These are phyloP conservation scores for Scheffersomyces quercinus DNA, from an alignment of 1,139 yeast genomes.

Conservation along the genomic window DNA sequence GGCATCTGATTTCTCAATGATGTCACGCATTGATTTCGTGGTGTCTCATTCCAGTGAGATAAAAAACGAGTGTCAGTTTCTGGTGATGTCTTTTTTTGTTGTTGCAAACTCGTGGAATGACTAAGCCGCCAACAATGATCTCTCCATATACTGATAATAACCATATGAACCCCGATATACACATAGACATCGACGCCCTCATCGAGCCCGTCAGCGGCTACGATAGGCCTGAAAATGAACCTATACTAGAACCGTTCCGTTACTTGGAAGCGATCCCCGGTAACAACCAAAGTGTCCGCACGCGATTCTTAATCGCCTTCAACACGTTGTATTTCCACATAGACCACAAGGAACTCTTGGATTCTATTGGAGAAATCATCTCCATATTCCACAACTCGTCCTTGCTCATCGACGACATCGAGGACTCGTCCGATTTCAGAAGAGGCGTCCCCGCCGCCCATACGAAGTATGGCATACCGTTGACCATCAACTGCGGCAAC, in stretches of 20 bases:
- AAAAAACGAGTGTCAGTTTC: too few relatives aligned
- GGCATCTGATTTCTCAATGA: too few relatives aligned
- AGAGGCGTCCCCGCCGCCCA: constrained; percentile 83
- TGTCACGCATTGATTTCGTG: too few relatives aligned
- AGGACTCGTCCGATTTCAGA: constrained; percentile 68
- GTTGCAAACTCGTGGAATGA: not conserved
- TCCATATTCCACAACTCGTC: constrained; percentile 16
- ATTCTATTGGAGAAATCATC: constrained; percentile 11
- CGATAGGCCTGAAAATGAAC: not conserved
- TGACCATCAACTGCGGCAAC: constrained; percentile 80
- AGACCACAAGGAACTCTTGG: constrained; percentile 4
- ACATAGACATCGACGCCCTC: constrained; percentile 1
- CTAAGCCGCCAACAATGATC: not conserved
- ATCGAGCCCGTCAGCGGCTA: not conserved
- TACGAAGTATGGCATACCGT: constrained; percentile 69
- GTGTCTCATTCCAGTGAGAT: too few relatives aligned
- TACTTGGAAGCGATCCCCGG: constrained; percentile 16
- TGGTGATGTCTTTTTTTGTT: too few relatives aligned
- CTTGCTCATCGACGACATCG: constrained; percentile 68
- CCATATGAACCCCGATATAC: not conserved
- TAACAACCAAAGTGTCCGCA: constrained; percentile 13
- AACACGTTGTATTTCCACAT: constrained; percentile 14
- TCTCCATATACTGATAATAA: not conserved
- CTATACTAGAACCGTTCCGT: constrained; percentile 12
- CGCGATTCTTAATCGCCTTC: constrained; percentile 14